These are phyloP conservation scores for Hypomyces perniciosus DNA, from an alignment of 2,329 filamentous ascomycete species.

Conservation along the genomic window DNA sequence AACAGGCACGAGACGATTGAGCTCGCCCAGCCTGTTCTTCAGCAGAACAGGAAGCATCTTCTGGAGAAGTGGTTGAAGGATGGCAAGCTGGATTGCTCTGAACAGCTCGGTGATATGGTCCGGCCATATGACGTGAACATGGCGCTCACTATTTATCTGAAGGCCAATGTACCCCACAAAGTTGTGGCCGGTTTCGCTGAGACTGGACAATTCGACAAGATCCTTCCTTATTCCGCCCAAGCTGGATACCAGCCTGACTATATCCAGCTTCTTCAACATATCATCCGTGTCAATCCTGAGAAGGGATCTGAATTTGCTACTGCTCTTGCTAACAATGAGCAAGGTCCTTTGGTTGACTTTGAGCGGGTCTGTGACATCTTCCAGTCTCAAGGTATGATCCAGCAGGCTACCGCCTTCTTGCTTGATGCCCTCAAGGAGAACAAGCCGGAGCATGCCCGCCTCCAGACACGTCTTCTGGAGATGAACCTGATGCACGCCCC, in stretches of 20 bases:
- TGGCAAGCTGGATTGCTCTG: conserved; percentile 91
- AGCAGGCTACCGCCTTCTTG: conserved; percentile 96
- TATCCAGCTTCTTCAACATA: conserved; percentile 84
- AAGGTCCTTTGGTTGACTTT: conserved; percentile 81
- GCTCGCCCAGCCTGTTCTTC: conserved; percentile 83
- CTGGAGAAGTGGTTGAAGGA: conserved; percentile 98
- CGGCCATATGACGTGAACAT: conserved; percentile 83
- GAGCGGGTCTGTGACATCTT: conserved; percentile 96
- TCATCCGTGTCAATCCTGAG: conserved; percentile 83
- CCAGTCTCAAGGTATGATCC: conserved; percentile 95
- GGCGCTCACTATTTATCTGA: conserved; percentile 82
- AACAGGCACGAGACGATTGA: conserved; percentile 94
- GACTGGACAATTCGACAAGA: conserved; percentile 94
- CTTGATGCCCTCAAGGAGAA: conserved; percentile 94
- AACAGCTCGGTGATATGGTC: conserved; percentile 92
- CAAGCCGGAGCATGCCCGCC: conserved; percentile 82
- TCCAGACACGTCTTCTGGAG: conserved; percentile 92
- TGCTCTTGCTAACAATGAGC: conserved; percentile 83
- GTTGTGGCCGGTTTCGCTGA: conserved; percentile 93
- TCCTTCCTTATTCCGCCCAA: conserved; percentile 82
- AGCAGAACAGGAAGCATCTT: conserved; percentile 90
- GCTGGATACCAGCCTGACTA: conserved; percentile 92
- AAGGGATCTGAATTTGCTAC: conserved; percentile 93
- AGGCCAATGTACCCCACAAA: conserved; percentile 87
- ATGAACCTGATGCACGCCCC: conserved; percentile 97